Evolutionary conservation across 1,284 basidiomycete species (phyloP), one percentile per base, ranked within the genome.

Genomic region (Cryptococcus wingfieldii): DNA sequence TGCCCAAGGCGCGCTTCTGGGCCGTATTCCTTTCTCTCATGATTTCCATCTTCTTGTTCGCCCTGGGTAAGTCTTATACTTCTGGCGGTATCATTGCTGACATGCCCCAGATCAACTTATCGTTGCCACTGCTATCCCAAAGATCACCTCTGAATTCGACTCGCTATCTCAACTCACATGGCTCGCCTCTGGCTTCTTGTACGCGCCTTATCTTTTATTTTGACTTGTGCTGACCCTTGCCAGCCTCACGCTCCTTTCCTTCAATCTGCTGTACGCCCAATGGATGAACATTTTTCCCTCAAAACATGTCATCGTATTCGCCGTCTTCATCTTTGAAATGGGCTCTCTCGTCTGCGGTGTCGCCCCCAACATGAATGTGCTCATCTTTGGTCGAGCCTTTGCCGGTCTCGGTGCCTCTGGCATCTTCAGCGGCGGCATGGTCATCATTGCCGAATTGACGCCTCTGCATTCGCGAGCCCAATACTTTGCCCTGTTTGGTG

Each of bases 331-430:
- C 61, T 81, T 81, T 53, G 79, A 80, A 51, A 52, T 82, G 31
- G 83, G 83, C 4, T 80, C 78, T 4, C 69, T 83, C 37, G 62
- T 83, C 16, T 83, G 82, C 61, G 83, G 75, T 39, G 77, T 80
- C n/a, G 78, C 83, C 0, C 76, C 78, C 0, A 73, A 59, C 13
- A 79, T 80, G 62, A 64, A 72, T 13, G 70, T 80, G 27, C 67
- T 82, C 47, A 80, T 82, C 51, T 65, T 81, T 25, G 81, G 80
- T 8, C 74, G 81, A 31, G 80, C 80, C 0, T 61, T 82, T 42
- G 77, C 80, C 0, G 81, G 81, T 37, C 65, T 79, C 4, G 81
- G 80, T 9, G 81, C 79, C 0, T 78, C 78, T 0, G 81, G 81
- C 6, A 79, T 82, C 60, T 80, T 81, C 62, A 69, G 70, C 5